Evolutionary conservation across 2,329 filamentous ascomycete species (phyloP).

Genomic region (Botrytis porri): DNA sequence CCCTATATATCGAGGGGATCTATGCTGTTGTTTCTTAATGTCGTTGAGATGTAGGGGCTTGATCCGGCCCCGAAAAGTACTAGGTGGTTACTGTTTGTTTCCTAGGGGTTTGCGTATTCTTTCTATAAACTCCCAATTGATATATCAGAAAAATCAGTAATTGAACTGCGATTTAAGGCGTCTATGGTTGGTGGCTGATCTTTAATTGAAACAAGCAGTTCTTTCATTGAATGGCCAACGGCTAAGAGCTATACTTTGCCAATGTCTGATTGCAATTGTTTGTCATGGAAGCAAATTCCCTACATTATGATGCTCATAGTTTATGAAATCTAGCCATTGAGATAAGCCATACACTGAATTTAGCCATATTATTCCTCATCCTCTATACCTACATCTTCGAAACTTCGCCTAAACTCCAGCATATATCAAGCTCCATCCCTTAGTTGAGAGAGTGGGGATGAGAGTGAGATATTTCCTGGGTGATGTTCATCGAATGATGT

Average conservation of each 20-base stretch:
- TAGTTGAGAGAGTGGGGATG: neutral
- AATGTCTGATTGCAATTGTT: neutral
- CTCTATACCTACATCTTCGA: neutral
- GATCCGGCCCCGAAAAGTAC: neutral
- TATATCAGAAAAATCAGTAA: neutral
- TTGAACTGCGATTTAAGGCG: neutral
- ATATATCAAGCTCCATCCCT: neutral
- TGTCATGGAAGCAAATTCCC: neutral
- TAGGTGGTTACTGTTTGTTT: neutral
- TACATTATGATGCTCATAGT: neutral
- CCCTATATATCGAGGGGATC: neutral
- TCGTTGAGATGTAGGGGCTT: neutral
- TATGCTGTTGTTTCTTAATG: neutral
- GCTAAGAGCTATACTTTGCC: neutral
- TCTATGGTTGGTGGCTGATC: neutral
- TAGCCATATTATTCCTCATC: neutral
- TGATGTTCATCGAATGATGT: conserved; percentile 12
- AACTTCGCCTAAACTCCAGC: neutral
- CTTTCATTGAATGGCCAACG: neutral
- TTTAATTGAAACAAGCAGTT: neutral
- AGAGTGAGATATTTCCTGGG: conserved; percentile 5
- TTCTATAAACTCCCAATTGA: neutral
- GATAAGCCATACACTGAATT: neutral
- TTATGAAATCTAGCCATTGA: neutral
- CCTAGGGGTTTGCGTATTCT: neutral